These are phyloP conservation scores for Lentinula sp. DNA, from an alignment of 768 basidiomycete species.

Conservation along the genomic window DNA sequence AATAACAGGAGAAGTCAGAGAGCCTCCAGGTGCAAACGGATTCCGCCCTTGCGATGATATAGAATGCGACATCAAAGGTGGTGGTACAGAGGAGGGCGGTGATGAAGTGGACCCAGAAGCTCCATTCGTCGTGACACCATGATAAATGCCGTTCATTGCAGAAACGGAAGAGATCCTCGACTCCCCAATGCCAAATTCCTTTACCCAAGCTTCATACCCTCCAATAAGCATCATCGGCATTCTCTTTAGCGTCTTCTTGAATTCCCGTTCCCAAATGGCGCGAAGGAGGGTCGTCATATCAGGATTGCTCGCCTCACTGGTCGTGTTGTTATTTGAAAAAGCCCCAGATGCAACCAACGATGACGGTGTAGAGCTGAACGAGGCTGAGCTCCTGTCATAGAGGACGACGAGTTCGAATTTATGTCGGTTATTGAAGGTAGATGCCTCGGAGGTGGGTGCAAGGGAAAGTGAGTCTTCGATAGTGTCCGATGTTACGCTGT, in stretches of 20 bases:
- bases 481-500: slow-evolving; percentile 56
- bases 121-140: neutral
- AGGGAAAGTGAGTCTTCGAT: slow-evolving; percentile 74
- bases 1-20: slow-evolving; percentile 1
- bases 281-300: slow-evolving; percentile 37
- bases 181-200: slow-evolving; percentile 40
- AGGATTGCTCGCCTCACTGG: neutral
- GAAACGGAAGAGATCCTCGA: slow-evolving; percentile 7
- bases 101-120: no score
- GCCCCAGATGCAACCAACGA: neutral
- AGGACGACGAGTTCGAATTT: slow-evolving; percentile 86
- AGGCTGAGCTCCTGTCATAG: slow-evolving; percentile 65
- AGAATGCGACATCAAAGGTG: slow-evolving; percentile 12
- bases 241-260: slow-evolving; percentile 63
- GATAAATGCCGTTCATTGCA: neutral
- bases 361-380: slow-evolving; percentile 39
- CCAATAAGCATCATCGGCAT: slow-evolving; percentile 82
- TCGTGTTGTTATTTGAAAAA: neutral
- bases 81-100: slow-evolving; percentile 8
- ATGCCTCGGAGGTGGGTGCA: slow-evolving; percentile 62
- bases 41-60: slow-evolving; percentile 7
- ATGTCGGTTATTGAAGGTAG: slow-evolving; percentile 78
- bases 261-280: slow-evolving; percentile 69
- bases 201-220: slow-evolving; percentile 79
- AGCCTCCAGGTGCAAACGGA: slow-evolving; percentile 6